Conservation (phyloP, 2,329 filamentous ascomycete genomes). For the Clonostachys rhizophaga region DNA sequence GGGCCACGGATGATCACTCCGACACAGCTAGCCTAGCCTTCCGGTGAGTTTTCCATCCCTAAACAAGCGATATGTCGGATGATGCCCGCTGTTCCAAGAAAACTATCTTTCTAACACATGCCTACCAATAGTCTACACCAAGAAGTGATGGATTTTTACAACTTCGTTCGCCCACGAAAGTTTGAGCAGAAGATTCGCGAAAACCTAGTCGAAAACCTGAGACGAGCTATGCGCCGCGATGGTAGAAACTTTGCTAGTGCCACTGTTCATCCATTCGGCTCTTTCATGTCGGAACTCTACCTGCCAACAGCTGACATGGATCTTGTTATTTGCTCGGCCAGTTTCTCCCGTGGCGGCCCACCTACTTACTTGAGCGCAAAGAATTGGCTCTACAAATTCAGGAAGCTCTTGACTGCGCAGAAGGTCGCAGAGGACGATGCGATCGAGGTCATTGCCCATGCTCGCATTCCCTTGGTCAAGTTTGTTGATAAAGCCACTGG, state of each 20-base stretch:
- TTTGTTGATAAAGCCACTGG: constrained; percentile 75
- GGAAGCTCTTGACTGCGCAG: constrained; percentile 49
- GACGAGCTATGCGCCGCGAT: constrained; percentile 48
- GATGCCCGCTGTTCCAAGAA: neutral
- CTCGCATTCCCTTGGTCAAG: constrained; percentile 90
- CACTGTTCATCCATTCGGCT: constrained; percentile 77
- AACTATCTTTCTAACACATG: neutral
- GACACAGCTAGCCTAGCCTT: constrained; percentile 45
- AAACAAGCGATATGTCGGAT: neutral
- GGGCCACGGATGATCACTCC: constrained; percentile 54
- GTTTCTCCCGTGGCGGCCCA: constrained; percentile 49
- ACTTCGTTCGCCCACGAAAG: constrained; percentile 71
- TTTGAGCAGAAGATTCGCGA: constrained; percentile 75
- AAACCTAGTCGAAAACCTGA: constrained; percentile 67
- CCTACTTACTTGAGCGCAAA: constrained; percentile 43
- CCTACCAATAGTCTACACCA: constrained; percentile 65
- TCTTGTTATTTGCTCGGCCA: constrained; percentile 67
- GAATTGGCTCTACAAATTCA: constrained; percentile 58
- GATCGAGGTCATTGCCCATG: constrained; percentile 65
- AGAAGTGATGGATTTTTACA: constrained; percentile 85
- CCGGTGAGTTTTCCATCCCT: constrained; percentile 38
- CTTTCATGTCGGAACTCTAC: constrained; percentile 78
- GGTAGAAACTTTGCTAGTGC: constrained; percentile 50
- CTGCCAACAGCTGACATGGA: constrained; percentile 84
- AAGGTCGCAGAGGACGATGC: constrained; percentile 53